A percentile compares a stretch with the other conserved stretches of the same genome.
These are phyloP conservation scores for Dactylorhiza incarnata DNA, from an alignment of 106 monocot genomes.

Conservation along the genomic window DNA sequence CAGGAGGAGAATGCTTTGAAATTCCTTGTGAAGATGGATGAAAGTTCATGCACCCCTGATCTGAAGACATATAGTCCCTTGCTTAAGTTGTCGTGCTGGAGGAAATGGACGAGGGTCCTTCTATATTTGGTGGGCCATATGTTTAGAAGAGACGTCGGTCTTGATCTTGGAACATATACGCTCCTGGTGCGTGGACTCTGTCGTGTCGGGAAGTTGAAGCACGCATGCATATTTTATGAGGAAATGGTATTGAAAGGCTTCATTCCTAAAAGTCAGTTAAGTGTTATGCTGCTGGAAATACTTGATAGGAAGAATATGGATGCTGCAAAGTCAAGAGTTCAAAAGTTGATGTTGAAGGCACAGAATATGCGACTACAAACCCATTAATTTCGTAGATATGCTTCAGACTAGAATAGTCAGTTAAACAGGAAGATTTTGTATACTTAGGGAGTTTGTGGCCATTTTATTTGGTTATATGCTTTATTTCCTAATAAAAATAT, in stretches of 20 bases:
- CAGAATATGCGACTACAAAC: slow-evolving; percentile 16
- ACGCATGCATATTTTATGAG: slow-evolving; percentile 68
- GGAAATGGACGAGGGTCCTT: slow-evolving; percentile 48
- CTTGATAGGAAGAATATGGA: slow-evolving; percentile 53
- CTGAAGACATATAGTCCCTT: slow-evolving; percentile 57
- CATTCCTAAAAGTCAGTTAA: slow-evolving; percentile 38
- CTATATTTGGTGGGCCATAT: slow-evolving; percentile 61
- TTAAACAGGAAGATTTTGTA: no score
- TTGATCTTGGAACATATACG: slow-evolving; percentile 70
- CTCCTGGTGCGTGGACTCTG: slow-evolving; percentile 65
- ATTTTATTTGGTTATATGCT: no score
- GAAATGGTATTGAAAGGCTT: slow-evolving; percentile 77
- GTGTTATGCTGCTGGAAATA: slow-evolving; percentile 29
- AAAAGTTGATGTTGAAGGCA: slow-evolving; percentile 39
- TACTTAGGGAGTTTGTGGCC: no score
- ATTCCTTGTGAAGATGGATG: slow-evolving; percentile 50
- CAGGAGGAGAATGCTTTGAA: slow-evolving; percentile 52
- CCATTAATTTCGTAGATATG: background rate
- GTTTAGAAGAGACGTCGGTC: slow-evolving; percentile 60
- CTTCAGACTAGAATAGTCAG: background rate
- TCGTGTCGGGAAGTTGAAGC: slow-evolving; percentile 34
- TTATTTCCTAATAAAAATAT: no score
- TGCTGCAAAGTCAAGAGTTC: slow-evolving; percentile 34
- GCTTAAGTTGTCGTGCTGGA: slow-evolving; percentile 61
- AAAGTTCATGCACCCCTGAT: slow-evolving; percentile 55